These are phyloP conservation scores for Microdochium bolleyi DNA, from an alignment of 2,329 filamentous ascomycete genomes.

Conservation along the genomic window DNA sequence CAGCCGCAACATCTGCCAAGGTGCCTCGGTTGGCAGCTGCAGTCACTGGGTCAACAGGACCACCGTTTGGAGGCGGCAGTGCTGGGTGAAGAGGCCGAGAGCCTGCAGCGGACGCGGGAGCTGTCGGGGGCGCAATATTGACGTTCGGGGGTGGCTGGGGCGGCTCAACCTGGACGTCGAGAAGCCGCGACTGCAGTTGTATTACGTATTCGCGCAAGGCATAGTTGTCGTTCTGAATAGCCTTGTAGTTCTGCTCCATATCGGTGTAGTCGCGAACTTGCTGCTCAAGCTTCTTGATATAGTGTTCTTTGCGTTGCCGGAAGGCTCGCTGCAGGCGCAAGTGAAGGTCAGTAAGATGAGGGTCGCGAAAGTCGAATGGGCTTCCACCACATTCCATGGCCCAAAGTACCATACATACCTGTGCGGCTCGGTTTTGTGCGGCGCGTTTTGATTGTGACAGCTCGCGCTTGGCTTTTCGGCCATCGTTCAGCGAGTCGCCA, in stretches of 20 bases:
- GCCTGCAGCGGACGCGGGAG: neutral
- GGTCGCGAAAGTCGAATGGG: neutral
- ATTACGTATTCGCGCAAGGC: slow-evolving; percentile 88
- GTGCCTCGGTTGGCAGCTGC: slow-evolving; percentile 14
- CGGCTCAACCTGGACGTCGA: slow-evolving; percentile 76
- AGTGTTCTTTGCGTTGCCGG: slow-evolving; percentile 92
- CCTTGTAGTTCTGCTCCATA: slow-evolving; percentile 70
- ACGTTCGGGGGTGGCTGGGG: slow-evolving; percentile 78
- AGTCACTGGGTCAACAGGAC: neutral
- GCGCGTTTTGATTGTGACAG: slow-evolving; percentile 93
- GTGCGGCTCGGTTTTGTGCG: slow-evolving; percentile 91
- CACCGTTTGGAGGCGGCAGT: neutral
- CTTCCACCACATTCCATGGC: neutral
- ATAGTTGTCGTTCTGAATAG: slow-evolving; percentile 83
- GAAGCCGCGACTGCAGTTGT: slow-evolving; percentile 75
- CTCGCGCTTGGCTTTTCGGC: slow-evolving; percentile 79
- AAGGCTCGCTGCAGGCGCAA: slow-evolving; percentile 70
- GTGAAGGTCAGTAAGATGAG: slow-evolving; percentile 11
- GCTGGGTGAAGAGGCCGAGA: slow-evolving; percentile 1
- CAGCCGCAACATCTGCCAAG: slow-evolving; percentile 23
- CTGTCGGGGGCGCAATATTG: slow-evolving; percentile 46
- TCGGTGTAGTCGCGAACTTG: slow-evolving; percentile 76
- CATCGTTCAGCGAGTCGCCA: slow-evolving; percentile 33
- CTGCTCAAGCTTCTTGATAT: slow-evolving; percentile 95
- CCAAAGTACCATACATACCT: slow-evolving; percentile 52